Percentiles rank a stretch among this genome's conserved stretches.
These are phyloP conservation scores for Emmonsiellopsis sp. DNA, from an alignment of 2,329 filamentous ascomycete genomes.

Conservation along the genomic window DNA sequence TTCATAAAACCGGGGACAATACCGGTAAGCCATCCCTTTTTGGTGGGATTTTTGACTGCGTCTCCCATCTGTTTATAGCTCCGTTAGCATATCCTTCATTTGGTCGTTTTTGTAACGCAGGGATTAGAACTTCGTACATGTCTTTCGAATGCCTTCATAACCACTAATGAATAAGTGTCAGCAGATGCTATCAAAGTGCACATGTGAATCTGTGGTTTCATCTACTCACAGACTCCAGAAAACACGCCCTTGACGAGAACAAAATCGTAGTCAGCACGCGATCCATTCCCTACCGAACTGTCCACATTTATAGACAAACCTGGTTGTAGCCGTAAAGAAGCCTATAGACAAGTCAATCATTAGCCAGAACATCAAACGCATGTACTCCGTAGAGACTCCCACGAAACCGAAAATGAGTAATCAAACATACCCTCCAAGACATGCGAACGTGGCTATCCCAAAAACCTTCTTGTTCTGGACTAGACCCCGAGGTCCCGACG, in stretches of 20 bases:
- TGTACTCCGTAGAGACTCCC: slow-evolving; percentile 26
- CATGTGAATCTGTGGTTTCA: neutral
- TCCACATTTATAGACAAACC: slow-evolving; percentile 6
- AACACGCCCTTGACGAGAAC: slow-evolving; percentile 12
- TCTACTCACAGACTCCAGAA: slow-evolving; percentile 10
- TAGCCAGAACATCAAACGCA: slow-evolving; percentile 28
- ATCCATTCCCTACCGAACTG: neutral
- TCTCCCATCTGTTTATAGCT: slow-evolving; percentile 14
- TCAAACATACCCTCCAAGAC: slow-evolving; percentile 42
- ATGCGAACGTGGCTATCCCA: slow-evolving; percentile 52
- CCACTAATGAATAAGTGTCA: slow-evolving; percentile 7
- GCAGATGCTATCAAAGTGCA: neutral
- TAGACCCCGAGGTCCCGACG: slow-evolving; percentile 42
- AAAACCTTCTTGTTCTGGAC: slow-evolving; percentile 54
- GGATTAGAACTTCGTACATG: slow-evolving; percentile 3
- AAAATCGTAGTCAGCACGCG: slow-evolving; percentile 5
- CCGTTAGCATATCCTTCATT: neutral
- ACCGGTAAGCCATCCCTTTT: slow-evolving; percentile 20
- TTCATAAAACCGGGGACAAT: neutral
- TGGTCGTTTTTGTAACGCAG: too few species aligned
- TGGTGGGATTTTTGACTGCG: slow-evolving; percentile 14
- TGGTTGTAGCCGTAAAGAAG: slow-evolving; percentile 22
- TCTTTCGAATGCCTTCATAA: slow-evolving; percentile 9
- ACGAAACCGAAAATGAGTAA: neutral
- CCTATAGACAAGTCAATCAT: slow-evolving; percentile 44